A percentile compares a stretch with the other conserved stretches of the same genome.
These are phyloP conservation scores for Parasitella parasitica DNA, from an alignment of 371 early-diverging fungal species.

Conservation along the genomic window DNA sequence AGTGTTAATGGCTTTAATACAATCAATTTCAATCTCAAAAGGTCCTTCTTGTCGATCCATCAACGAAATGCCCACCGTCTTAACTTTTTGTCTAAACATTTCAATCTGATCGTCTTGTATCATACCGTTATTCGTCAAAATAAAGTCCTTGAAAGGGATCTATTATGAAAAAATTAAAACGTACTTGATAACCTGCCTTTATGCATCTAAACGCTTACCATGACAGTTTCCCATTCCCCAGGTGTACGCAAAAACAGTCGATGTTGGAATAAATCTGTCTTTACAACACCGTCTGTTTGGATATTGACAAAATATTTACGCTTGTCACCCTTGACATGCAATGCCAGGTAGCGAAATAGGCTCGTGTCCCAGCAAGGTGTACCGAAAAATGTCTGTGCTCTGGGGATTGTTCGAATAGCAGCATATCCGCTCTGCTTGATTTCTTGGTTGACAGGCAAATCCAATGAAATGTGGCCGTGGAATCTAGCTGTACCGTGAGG, in stretches of 20 bases:
- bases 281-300: slow-evolving; percentile 80
- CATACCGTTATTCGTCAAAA: slow-evolving; percentile 85
- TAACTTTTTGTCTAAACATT: slow-evolving; percentile 82
- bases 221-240: slow-evolving; percentile 88
- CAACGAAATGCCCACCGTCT: slow-evolving; percentile 87
- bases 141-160: slow-evolving; percentile 92
- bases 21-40: slow-evolving; percentile 86
- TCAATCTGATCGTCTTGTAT: slow-evolving; percentile 82
- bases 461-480: slow-evolving; percentile 77
- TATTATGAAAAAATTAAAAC: slow-evolving; percentile 23
- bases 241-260: slow-evolving; percentile 81
- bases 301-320: slow-evolving; percentile 90
- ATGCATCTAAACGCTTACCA: slow-evolving; percentile 52
- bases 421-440: slow-evolving; percentile 89
- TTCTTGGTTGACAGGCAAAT: slow-evolving; percentile 73
- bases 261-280: slow-evolving; percentile 90
- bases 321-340: slow-evolving; percentile 78
- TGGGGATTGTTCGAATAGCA: slow-evolving; percentile 68
- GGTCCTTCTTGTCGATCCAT: slow-evolving; percentile 84
- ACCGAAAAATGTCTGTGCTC: slow-evolving; percentile 59
- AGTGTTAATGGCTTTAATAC: slow-evolving; percentile 84
- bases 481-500: slow-evolving; percentile 64
- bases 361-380: slow-evolving; percentile 85
- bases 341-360: slow-evolving; percentile 79
- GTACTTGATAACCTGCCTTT: not conserved